These are phyloP conservation scores for Solanum raphanifolium DNA, from an alignment of 257 asterid genomes.

Conservation along the genomic window DNA sequence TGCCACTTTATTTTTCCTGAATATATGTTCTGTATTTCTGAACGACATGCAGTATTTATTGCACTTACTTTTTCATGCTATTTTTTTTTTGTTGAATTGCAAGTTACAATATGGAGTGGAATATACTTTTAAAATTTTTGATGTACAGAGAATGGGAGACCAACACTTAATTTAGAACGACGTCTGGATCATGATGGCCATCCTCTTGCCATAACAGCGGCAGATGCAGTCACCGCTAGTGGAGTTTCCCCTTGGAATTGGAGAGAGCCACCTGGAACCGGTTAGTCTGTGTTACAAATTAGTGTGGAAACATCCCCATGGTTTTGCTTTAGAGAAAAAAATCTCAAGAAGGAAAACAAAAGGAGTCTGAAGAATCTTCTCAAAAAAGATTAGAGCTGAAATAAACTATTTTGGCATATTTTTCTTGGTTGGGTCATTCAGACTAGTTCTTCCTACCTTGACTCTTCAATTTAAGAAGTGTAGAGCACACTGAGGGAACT, in stretches of 20 bases:
- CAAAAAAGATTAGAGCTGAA: neutral
- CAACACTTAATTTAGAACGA: constrained; percentile 62
- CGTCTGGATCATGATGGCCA: constrained; percentile 80
- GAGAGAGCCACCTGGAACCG: constrained; percentile 81
- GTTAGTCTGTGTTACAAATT: constrained; percentile 24
- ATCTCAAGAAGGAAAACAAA: neutral
- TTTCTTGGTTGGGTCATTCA: neutral
- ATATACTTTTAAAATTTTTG: neutral
- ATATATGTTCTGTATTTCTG: neutral
- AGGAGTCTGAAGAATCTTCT: neutral
- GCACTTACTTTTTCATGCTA: neutral
- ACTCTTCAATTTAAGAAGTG: neutral
- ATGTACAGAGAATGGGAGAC: constrained; percentile 58
- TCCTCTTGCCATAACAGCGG: constrained; percentile 81
- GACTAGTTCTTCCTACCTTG: neutral
- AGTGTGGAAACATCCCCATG: neutral
- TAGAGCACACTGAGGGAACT: neutral
- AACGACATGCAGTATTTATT: neutral
- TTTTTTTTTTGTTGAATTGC: neutral
- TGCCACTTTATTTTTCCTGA: neutral
- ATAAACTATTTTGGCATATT: neutral
- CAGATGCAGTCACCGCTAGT: constrained; percentile 70
- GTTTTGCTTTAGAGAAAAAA: neutral
- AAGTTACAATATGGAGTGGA: neutral
- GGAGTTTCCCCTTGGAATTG: constrained; percentile 96